A percentile compares a stretch with the other conserved stretches of the same genome.
phyloP scores from a whole-genome alignment of 768 basidiomycete species.

The Trametes villosa region DNA sequence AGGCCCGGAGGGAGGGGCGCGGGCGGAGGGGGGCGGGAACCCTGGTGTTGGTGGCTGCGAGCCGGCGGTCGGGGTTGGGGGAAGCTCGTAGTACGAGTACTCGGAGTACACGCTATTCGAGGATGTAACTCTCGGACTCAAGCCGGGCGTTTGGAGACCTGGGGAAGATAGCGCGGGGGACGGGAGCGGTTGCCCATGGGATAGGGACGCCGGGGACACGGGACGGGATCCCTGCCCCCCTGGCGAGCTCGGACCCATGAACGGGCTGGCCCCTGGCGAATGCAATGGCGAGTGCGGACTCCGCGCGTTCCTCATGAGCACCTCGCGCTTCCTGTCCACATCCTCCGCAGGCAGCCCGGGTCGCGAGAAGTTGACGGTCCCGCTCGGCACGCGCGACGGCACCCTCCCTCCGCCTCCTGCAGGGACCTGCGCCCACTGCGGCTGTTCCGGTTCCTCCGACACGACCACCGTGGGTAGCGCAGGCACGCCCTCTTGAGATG shows the following conservation, averaged over 20 bases:
- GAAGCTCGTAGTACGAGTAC: conserved; percentile 70
- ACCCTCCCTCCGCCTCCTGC: conserved; percentile 36
- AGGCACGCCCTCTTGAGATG: conserved; percentile 7
- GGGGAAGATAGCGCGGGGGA: conserved; percentile 1
- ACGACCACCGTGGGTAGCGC: conserved; percentile 57
- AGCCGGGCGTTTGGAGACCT: background rate
- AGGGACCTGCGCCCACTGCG: conserved; percentile 17
- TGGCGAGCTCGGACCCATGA: conserved; percentile 3
- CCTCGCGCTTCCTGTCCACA: conserved; percentile 45
- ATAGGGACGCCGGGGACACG: conserved; percentile 9
- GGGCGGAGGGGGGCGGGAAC: conserved; percentile 12
- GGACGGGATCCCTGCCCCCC: conserved; percentile 2
- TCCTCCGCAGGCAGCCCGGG: conserved; percentile 53
- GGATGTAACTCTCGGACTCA: conserved; percentile 16
- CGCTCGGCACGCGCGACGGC: conserved; percentile 46
- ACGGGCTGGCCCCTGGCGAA: background rate
- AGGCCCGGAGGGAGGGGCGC: conserved; percentile 8
- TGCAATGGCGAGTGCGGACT: conserved; percentile 33
- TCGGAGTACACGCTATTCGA: conserved; percentile 56
- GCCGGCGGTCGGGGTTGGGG: conserved; percentile 44
- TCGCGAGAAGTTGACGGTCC: conserved; percentile 64
- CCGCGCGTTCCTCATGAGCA: conserved; percentile 62
- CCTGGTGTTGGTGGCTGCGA: conserved; percentile 22
- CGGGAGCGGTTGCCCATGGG: background rate
- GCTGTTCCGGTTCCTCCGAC: conserved; percentile 36